Base-by-base conservation (phyloP, 2,329 filamentous ascomycete species). In the Aspergillus awamori region DNA sequence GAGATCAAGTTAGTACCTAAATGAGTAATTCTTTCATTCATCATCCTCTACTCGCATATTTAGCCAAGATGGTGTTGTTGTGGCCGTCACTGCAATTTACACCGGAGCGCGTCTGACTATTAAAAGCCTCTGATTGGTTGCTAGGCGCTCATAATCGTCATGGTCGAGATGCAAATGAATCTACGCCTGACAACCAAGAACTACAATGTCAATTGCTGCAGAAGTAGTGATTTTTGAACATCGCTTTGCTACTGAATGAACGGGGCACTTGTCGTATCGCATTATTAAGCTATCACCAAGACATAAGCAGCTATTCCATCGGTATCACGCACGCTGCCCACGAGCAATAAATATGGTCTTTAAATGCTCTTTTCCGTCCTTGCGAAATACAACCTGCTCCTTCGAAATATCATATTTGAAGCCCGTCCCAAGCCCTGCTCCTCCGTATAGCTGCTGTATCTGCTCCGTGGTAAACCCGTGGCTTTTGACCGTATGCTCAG, bases 381-480 rank as follows among this genome's bases (percentile, higher is more conserved):
- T 66, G 7, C 58, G 66, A 38, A 86, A 81, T 41, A 81, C 77
- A 13, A 85, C 69, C 11, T 82, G 82, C 59, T 82, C 79, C 1
- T 82, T 77, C 60, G 89, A 69, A 15, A 83, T 77, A 67, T 83
- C 74, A 58, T 89, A 84, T 8, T 79, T 80, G 69, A 92, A 89
- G n/a, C 80, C 80, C 8, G 76, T 74, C 0, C 78, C 82, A 17
- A 83, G 79, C 0, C 89, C 89, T 0, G 89, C 89, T n/a, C 79
- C 77, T 59, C 83, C 80, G 68, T 91, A 92, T 65, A 91, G 82
- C 22, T 77, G 73, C 68, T 79, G 81, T 55, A 92, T 84, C 28
- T 84, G 79, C 10, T 83, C 81, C 70, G 85, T 77, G 1, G 81
- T 83, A 74, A 93, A 93, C 0, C 90, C 89, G 63, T 87, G 81